These are phyloP conservation scores for Saccharomyces kudriavzevii DNA, from an alignment of 805 yeast genomes.

Conservation along the genomic window DNA sequence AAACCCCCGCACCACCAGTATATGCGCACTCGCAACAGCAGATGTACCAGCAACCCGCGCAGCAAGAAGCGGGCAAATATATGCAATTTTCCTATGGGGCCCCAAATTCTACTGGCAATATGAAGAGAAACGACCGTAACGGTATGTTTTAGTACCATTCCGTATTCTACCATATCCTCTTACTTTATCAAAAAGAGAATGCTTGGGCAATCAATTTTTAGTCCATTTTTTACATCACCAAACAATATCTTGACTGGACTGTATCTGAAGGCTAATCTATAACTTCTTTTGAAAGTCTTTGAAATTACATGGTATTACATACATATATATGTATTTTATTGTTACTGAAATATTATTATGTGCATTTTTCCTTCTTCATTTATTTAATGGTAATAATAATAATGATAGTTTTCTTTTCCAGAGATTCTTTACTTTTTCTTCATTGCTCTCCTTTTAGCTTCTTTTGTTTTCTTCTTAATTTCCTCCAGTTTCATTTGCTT, in stretches of 20 bases:
- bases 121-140: neutral
- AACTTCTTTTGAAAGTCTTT: slow-evolving; percentile 2
- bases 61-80: neutral
- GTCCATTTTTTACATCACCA: too few relatives aligned
- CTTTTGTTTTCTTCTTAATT: slow-evolving; percentile 40
- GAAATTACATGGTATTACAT: neutral
- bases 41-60: slow-evolving; percentile 1
- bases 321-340: slow-evolving; percentile 1
- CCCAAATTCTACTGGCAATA: neutral
- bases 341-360: neutral
- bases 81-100: slow-evolving; percentile 1
- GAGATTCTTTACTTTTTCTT: slow-evolving; percentile 17
- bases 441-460: slow-evolving; percentile 34
- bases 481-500: slow-evolving; percentile 43
- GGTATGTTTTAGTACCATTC: neutral
- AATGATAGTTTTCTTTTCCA: slow-evolving; percentile 2
- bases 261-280: neutral
- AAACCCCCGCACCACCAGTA: neutral
- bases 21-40: slow-evolving; percentile 1
- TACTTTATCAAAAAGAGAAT: neutral
- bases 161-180: neutral
- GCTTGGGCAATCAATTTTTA: too few relatives aligned
- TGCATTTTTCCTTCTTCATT: neutral
- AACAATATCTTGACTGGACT: too few relatives aligned
- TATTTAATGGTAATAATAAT: neutral